A percentile compares a stretch with the other conserved stretches of the same genome.
Evolutionary conservation across 129 eudicot species (phyloP).

Genomic region (Apium graveolens): DNA sequence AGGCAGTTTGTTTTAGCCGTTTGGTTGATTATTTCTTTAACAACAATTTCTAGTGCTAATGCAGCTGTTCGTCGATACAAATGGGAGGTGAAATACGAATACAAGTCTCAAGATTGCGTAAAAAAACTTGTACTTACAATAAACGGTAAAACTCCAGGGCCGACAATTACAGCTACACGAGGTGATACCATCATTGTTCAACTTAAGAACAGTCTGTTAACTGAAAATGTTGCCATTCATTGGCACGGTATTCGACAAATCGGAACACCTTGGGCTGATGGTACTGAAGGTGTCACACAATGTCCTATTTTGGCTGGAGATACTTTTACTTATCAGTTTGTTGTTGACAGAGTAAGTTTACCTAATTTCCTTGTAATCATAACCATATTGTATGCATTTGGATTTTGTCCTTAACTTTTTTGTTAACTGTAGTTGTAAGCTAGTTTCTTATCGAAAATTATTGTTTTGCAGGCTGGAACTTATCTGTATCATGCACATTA

Average conservation of each 20-base stretch:
- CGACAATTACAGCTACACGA: constrained; percentile 50
- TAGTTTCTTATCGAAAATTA: not conserved
- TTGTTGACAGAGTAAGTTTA: constrained; percentile 74
- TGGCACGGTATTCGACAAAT: constrained; percentile 98
- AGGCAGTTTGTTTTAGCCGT: not conserved
- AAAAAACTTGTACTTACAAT: constrained; percentile 49
- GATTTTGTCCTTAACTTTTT: not conserved
- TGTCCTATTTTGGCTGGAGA: constrained; percentile 86
- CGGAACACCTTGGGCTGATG: constrained; percentile 81
- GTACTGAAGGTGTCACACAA: constrained; percentile 79
- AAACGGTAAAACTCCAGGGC: constrained; percentile 76
- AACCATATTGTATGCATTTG: not conserved
- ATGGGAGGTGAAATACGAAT: constrained; percentile 86
- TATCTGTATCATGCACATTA: constrained; percentile 90
- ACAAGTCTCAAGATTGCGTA: constrained; percentile 69
- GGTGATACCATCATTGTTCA: constrained; percentile 72
- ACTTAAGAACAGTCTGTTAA: constrained; percentile 60
- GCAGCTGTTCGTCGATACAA: constrained; percentile 45
- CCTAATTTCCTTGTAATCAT: not conserved
- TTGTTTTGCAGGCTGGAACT: constrained; percentile 64
- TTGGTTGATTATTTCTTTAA: constrained; percentile 20
- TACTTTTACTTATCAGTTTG: constrained; percentile 65
- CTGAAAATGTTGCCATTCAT: constrained; percentile 79
- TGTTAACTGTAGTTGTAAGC: not conserved
- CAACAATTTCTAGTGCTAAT: constrained; percentile 27